Evolutionary conservation across 345 rosid genomes (phyloP).

Genomic region (Carallia pectinifolia): DNA sequence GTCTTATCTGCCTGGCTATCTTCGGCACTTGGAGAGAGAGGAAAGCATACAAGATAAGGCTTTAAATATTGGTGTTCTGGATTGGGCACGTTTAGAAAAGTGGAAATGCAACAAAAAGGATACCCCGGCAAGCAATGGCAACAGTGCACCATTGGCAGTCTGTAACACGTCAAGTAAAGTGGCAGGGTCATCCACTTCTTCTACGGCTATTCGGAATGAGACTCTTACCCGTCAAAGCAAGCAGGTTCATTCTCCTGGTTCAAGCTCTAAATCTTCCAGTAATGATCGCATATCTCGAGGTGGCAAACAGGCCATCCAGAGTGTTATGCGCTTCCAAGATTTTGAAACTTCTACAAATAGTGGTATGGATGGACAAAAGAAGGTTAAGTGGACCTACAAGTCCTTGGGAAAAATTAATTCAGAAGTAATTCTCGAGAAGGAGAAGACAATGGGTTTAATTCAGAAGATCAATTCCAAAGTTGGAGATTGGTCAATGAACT

Average conservation of each 20-base stretch:
- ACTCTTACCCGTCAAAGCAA: conserved; percentile 22
- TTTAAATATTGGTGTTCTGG: conserved; percentile 85
- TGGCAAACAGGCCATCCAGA: conserved; percentile 37
- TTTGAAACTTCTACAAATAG: conserved; percentile 44
- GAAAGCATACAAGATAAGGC: conserved; percentile 56
- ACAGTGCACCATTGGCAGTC: conserved; percentile 27
- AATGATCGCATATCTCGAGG: conserved; percentile 37
- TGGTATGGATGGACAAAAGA: conserved; percentile 34
- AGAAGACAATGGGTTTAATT: conserved; percentile 13
- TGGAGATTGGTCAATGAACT: conserved; percentile 18
- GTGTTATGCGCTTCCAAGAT: conserved; percentile 34
- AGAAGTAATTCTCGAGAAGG: conserved; percentile 20
- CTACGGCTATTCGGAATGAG: conserved; percentile 30
- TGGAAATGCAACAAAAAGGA: conserved; percentile 47
- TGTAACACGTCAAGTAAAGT: conserved; percentile 22
- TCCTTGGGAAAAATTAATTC: conserved; percentile 21
- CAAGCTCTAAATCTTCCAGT: conserved; percentile 22
- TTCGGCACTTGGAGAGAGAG: conserved; percentile 51
- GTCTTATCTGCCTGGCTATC: conserved; percentile 73
- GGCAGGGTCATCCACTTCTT: conserved; percentile 28
- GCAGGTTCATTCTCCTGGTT: conserved; percentile 24
- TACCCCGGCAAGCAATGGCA: conserved; percentile 23
- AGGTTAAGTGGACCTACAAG: conserved; percentile 31
- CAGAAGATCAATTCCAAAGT: conserved; percentile 22
- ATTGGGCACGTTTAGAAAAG: conserved; percentile 70